These are phyloP conservation scores for Tylopilus sp. DNA, from an alignment of 768 basidiomycete species.

Conservation along the genomic window DNA sequence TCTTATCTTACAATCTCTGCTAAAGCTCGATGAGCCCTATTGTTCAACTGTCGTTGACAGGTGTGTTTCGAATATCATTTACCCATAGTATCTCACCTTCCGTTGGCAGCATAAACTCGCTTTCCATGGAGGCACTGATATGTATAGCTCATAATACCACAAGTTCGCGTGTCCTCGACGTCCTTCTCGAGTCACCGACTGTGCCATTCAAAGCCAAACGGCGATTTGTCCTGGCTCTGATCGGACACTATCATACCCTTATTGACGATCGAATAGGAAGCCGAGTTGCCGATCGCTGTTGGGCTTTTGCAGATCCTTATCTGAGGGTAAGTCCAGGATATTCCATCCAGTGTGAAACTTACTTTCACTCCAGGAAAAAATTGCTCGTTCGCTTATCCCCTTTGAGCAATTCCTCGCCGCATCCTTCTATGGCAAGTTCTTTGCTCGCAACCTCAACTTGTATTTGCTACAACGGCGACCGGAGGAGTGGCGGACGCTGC, in stretches of 20 bases:
- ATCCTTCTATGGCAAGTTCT: constrained; percentile 86
- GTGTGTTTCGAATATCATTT: constrained; percentile 35
- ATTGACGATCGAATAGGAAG: constrained; percentile 91
- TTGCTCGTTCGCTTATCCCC: constrained; percentile 73
- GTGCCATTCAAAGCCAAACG: constrained; percentile 65
- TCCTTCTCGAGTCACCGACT: constrained; percentile 62
- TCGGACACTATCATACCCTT: constrained; percentile 75
- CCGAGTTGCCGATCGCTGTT: constrained; percentile 86
- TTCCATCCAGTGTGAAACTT: constrained; percentile 3
- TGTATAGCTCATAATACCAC: constrained; percentile 62
- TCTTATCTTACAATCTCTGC: constrained; percentile 77
- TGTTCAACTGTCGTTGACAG: constrained; percentile 68
- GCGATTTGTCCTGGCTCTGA: constrained; percentile 66
- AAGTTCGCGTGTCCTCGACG: constrained; percentile 76
- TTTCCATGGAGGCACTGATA: constrained; percentile 58
- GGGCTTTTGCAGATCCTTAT: constrained; percentile 89
- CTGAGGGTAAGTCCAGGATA: constrained; percentile 58
- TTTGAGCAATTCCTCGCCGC: constrained; percentile 69
- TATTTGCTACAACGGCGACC: constrained; percentile 74
- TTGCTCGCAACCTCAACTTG: constrained; percentile 74
- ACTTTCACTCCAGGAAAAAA: constrained; percentile 67
- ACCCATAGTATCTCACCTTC: constrained; percentile 5
- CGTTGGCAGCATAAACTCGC: constrained; percentile 49
- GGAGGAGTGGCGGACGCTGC: constrained; percentile 79
- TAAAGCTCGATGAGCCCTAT: constrained; percentile 63